Percentiles rank a stretch among this genome's conserved stretches.
Conservation (phyloP, 2,329 filamentous ascomycete genomes). For the Talaromyces sp. region DNA sequence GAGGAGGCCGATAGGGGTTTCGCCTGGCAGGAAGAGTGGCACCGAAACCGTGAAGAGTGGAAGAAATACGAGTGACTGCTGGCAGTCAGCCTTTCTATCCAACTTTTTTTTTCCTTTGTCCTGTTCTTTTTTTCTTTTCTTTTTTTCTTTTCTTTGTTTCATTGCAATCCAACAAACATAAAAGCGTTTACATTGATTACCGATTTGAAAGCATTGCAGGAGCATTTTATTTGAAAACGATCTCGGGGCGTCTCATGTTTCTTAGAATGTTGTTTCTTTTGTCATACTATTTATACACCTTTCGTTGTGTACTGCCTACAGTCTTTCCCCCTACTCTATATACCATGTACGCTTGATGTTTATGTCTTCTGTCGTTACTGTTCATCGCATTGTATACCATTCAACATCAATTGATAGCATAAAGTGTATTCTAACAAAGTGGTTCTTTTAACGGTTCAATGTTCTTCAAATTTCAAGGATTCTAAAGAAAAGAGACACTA, state of each 20-base stretch:
- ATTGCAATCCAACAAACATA: neutral
- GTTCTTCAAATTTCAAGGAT: neutral
- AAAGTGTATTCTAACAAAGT: neutral
- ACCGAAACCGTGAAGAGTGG: conserved; percentile 49
- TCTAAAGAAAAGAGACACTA: neutral
- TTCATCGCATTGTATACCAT: neutral
- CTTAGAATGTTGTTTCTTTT: neutral
- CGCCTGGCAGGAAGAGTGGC: conserved; percentile 44
- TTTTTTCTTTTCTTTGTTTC: neutral
- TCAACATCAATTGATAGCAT: neutral
- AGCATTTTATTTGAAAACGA: neutral
- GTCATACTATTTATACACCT: neutral
- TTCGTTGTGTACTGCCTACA: neutral
- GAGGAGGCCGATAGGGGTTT: conserved; percentile 56
- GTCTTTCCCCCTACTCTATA: neutral
- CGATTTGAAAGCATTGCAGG: neutral
- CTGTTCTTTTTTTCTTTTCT: neutral
- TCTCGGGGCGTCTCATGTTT: neutral
- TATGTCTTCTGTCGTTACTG: neutral
- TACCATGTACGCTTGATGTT: neutral
- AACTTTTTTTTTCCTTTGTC: neutral
- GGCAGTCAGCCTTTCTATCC: neutral
- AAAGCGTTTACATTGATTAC: neutral
- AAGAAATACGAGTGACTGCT: conserved; percentile 43
- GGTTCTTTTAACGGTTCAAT: neutral